These are phyloP conservation scores for Clonostachys chloroleuca DNA, from an alignment of 2,329 filamentous ascomycete species.

Conservation along the genomic window DNA sequence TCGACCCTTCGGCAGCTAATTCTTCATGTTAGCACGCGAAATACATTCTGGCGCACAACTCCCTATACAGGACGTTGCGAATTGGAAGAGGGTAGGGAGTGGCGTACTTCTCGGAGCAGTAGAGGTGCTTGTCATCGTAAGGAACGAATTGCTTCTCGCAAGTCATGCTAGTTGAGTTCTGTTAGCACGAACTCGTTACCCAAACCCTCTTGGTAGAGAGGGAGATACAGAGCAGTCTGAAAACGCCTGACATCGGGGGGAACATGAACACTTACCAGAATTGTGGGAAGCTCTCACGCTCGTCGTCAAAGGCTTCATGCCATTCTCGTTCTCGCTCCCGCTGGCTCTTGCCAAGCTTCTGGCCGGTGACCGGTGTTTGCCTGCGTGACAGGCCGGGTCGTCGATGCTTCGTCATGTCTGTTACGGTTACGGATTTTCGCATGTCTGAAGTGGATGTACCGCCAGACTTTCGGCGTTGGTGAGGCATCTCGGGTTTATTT, in stretches of 20 bases:
- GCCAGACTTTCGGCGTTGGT: conserved; percentile 51
- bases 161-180: conserved; percentile 46
- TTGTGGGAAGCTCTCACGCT: conserved; percentile 60
- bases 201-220: neutral
- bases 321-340: conserved; percentile 46
- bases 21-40: conserved; percentile 21
- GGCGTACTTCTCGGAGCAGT: conserved; percentile 60
- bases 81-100: conserved; percentile 1
- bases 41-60: conserved; percentile 7
- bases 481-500: conserved; percentile 37
- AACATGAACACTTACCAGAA: conserved; percentile 49
- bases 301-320: conserved; percentile 49
- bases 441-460: conserved; percentile 52
- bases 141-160: conserved; percentile 64
- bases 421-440: conserved; percentile 40
- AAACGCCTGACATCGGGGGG: neutral
- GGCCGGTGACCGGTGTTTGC: conserved; percentile 29
- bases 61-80: neutral
- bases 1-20: conserved; percentile 45
- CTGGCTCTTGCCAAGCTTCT: conserved; percentile 46
- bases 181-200: conserved; percentile 4
- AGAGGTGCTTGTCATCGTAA: conserved; percentile 51
- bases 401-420: conserved; percentile 42
- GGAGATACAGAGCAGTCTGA: neutral
- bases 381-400: conserved; percentile 40